These are phyloP conservation scores for Vanilla planifolia DNA, from an alignment of 106 monocot genomes.

Conservation along the genomic window DNA sequence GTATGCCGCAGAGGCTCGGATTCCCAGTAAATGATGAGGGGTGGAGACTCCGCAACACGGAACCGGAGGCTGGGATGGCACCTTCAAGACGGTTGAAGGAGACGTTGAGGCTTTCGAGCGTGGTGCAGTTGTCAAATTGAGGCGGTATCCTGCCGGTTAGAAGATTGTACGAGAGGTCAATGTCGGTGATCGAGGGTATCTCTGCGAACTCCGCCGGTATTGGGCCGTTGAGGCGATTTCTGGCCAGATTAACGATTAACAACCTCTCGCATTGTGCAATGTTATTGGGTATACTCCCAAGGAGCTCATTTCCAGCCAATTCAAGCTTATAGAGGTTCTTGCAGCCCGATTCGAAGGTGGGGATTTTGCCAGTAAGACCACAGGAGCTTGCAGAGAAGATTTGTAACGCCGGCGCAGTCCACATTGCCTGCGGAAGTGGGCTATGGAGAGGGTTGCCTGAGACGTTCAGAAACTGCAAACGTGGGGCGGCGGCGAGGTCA, in stretches of 20 bases:
- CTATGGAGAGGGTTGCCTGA: slow-evolving; percentile 50
- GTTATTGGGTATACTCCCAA: slow-evolving; percentile 59
- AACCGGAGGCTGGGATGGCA: slow-evolving; percentile 22
- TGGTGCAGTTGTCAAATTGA: slow-evolving; percentile 64
- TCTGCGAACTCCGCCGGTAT: slow-evolving; percentile 58
- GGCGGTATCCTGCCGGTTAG: slow-evolving; percentile 58
- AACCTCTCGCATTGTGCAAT: slow-evolving; percentile 54
- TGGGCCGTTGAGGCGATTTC: slow-evolving; percentile 49
- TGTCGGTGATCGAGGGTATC: slow-evolving; percentile 72
- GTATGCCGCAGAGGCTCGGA: slow-evolving; percentile 49
- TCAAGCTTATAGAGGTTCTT: slow-evolving; percentile 68
- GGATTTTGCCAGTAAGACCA: slow-evolving; percentile 47
- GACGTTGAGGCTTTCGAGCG: slow-evolving; percentile 79
- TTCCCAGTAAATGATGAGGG: slow-evolving; percentile 62
- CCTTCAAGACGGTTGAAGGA: slow-evolving; percentile 71
- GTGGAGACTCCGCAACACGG: slow-evolving; percentile 31
- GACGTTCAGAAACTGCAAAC: slow-evolving; percentile 65
- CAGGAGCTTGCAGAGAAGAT: slow-evolving; percentile 64
- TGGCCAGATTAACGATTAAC: slow-evolving; percentile 44
- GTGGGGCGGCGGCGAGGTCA: slow-evolving; percentile 40
- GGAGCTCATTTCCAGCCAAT: slow-evolving; percentile 43
- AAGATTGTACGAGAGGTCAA: slow-evolving; percentile 62
- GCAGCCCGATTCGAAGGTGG: slow-evolving; percentile 56
- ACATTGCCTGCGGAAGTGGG: slow-evolving; percentile 38
- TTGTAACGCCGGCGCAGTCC: slow-evolving; percentile 46